Conservation (phyloP, 2,329 filamentous ascomycete species). For the Magnaporthiopsis rhizophila region DNA sequence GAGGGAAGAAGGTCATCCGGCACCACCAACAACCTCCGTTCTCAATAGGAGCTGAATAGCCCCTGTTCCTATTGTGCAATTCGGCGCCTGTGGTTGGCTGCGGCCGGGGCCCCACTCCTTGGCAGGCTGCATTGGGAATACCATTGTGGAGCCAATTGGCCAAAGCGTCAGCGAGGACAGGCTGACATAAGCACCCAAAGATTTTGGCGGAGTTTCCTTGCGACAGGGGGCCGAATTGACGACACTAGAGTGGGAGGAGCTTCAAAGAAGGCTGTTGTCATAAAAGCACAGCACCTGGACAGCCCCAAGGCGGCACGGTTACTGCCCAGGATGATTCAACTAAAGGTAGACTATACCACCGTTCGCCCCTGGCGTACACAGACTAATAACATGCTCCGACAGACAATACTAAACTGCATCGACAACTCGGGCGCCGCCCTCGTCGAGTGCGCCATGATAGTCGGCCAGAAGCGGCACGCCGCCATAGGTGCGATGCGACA, state of each 20-base stretch:
- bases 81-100: neutral
- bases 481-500: slow-evolving; percentile 63
- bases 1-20: neutral
- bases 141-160: neutral
- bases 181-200: neutral
- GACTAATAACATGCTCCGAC: neutral
- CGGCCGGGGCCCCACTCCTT: neutral
- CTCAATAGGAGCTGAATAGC: neutral
- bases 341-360: too few relatives aligned
- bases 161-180: neutral
- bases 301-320: neutral
- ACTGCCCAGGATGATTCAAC: slow-evolving; percentile 71
- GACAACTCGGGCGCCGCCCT: slow-evolving; percentile 98
- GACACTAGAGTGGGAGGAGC: neutral
- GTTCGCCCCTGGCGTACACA: neutral
- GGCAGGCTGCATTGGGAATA: neutral
- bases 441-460: slow-evolving; percentile 89
- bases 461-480: slow-evolving; percentile 83
- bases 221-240: too few relatives aligned
- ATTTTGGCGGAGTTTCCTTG: neutral
- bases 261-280: neutral
- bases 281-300: neutral
- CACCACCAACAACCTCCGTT: too few relatives aligned
- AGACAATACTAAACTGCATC: slow-evolving; percentile 99
- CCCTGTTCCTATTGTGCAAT: neutral